Base-by-base conservation (phyloP, 2,329 filamentous ascomycete genomes). In the Metarhizium rileyi region DNA sequence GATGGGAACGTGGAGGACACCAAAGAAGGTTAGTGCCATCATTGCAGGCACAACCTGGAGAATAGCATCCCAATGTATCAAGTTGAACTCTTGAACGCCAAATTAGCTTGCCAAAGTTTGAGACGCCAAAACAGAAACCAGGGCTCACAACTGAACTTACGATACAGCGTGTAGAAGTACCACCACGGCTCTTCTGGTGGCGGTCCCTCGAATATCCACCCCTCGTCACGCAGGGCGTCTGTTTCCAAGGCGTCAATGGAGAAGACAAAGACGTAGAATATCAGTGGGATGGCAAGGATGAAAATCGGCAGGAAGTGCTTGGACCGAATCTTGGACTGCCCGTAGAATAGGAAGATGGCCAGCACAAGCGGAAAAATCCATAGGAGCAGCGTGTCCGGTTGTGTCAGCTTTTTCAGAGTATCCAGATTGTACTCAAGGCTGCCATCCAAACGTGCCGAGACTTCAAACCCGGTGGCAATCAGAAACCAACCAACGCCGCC, bases 401-500 rank as follows among this genome's bases (percentile, higher is more conserved):
- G 76, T 46, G 91, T 76, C 7, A 98, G 78, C 61, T 84, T 84
- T 50, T 83, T 74, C 4, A 95, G 69, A 0, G 90, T 95, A 18
- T 80, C 76, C 12, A 88, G 66, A 55, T 91, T 81, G 64, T 95
- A 95, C 56, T 87, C 81, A 28, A 98, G 77, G 57, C 83, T 90
- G 16, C 90, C 90, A 36, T 93, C 84, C 25, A 98, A 73, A 46
- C 91, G 81, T 23, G 90, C 91, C 22, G 90, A 94, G 8, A 98
- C 91, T 62, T 97, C 91, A 50, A 98, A 81, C 23, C 90, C 93
- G 6, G 93, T 98, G 47, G 88, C 81, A 46, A 96, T 74, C 20
- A 98, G 75, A 67, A 98, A 98, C 78, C 90, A 95, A 5, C 93
- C 93, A 8, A 98, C 93, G 54, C 93, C 93, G 41, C 93, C 93